phyloP scores from a whole-genome alignment of 129 eudicot genomes.

The Lactuca saligna region DNA sequence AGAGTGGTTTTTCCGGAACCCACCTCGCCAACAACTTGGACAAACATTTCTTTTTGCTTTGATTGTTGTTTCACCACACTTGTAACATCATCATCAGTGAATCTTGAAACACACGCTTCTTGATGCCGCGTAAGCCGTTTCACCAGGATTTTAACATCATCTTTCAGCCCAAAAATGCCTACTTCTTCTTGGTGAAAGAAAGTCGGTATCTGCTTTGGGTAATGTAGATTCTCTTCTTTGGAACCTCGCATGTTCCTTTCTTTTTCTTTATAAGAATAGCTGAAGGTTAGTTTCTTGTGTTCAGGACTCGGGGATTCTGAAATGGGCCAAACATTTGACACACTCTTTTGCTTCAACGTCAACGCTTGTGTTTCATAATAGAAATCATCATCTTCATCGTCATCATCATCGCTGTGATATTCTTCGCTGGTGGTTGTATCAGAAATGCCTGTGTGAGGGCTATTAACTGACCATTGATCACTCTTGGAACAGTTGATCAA shows the following conservation, averaged over 20 bases:
- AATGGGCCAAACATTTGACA: conserved; percentile 17
- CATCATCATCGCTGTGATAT: neutral
- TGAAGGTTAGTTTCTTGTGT: conserved; percentile 22
- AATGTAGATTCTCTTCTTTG: no score
- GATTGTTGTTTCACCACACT: no score
- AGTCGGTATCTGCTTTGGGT: neutral
- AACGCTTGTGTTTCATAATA: neutral
- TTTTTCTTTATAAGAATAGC: neutral
- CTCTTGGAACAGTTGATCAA: neutral
- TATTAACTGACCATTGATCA: neutral
- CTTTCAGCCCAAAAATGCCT: conserved; percentile 35
- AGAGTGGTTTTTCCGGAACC: conserved; percentile 65
- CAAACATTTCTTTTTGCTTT: conserved; percentile 8
- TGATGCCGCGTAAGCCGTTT: conserved; percentile 4
- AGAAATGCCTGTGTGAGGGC: neutral
- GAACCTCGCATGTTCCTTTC: no score
- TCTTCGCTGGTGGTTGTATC: conserved; percentile 1
- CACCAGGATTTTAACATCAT: conserved; percentile 26
- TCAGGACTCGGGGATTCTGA: conserved; percentile 22
- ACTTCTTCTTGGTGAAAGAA: conserved; percentile 39
- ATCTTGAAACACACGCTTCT: no score
- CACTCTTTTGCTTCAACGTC: conserved; percentile 16
- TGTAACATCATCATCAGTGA: no score
- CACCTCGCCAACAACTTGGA: conserved; percentile 39
- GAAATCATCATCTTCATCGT: neutral